Conservation (phyloP, 257 asterid genomes). For the Solanum corneliomulleri region DNA sequence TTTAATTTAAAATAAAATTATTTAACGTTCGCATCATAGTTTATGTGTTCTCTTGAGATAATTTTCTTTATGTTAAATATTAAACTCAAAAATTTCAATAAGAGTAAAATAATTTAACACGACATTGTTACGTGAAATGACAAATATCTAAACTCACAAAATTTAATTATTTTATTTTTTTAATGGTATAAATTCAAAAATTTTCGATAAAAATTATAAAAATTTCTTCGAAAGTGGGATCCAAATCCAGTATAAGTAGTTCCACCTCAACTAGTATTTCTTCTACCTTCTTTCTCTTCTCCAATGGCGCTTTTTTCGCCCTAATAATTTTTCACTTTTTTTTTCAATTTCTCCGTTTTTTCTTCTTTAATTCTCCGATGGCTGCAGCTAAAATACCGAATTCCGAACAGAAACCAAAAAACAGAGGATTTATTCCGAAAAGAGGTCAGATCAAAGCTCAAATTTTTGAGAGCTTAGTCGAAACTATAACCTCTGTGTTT, state of each 20-base stretch:
- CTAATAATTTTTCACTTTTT: not conserved
- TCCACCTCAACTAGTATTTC: not conserved
- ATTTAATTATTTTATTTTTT: too few species aligned
- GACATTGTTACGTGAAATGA: too few species aligned
- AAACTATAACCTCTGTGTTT: slow-evolving; percentile 13
- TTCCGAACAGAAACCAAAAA: not conserved
- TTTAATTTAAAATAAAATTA: too few species aligned
- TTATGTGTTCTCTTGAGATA: too few species aligned
- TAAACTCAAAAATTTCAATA: too few species aligned
- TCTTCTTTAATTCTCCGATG: not conserved
- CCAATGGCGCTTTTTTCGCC: not conserved
- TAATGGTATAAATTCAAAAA: too few species aligned
- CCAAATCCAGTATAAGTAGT: not conserved
- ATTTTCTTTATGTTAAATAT: too few species aligned
- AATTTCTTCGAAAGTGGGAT: not conserved
- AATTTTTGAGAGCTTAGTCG: slow-evolving; percentile 37
- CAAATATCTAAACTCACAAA: too few species aligned
- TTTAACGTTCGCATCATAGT: too few species aligned
- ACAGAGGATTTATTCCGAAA: slow-evolving; percentile 11
- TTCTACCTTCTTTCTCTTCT: not conserved
- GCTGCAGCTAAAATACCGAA: slow-evolving; percentile 10
- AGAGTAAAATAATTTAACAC: too few species aligned
- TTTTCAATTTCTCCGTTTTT: not conserved
- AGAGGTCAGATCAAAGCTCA: slow-evolving; percentile 54
- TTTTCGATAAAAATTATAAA: too few species aligned